Evolutionary conservation across 441 rosid species (phyloP).

Genomic region (Erysimum cheiri): DNA sequence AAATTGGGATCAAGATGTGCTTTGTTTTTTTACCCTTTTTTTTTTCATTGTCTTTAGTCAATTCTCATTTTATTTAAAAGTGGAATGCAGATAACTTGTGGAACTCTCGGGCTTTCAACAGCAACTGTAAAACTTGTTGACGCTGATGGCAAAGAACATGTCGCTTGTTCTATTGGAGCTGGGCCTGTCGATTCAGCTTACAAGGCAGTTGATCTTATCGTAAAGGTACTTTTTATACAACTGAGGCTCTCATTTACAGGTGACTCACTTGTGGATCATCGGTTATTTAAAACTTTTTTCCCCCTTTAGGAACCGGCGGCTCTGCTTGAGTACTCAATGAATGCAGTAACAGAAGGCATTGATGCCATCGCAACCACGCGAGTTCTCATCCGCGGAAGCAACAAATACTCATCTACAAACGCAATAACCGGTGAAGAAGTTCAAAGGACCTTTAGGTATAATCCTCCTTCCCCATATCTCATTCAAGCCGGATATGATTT

Average conservation of each 20-base stretch:
- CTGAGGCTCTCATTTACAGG: not conserved
- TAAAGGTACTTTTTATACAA: slow-evolving; percentile 55
- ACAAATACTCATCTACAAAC: slow-evolving; percentile 50
- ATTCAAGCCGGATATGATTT: not conserved
- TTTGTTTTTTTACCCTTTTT: not conserved
- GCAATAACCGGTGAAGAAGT: slow-evolving; percentile 64
- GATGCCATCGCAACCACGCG: slow-evolving; percentile 96
- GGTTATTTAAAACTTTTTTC: not conserved
- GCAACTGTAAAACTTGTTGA: slow-evolving; percentile 85
- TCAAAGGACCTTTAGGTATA: slow-evolving; percentile 69
- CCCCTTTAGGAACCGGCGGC: slow-evolving; percentile 61
- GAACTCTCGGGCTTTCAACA: slow-evolving; percentile 89
- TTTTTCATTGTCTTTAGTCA: slow-evolving; percentile 7
- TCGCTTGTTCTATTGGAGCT: slow-evolving; percentile 82
- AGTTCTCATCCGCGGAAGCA: slow-evolving; percentile 74
- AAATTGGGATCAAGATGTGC: slow-evolving; percentile 20
- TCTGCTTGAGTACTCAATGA: slow-evolving; percentile 87
- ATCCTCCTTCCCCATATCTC: not conserved
- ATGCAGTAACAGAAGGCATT: slow-evolving; percentile 86
- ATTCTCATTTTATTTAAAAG: not conserved
- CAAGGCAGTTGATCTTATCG: slow-evolving; percentile 92
- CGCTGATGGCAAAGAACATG: slow-evolving; percentile 68
- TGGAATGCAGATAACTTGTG: slow-evolving; percentile 76
- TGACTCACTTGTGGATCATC: slow-evolving; percentile 5
- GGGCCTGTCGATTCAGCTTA: slow-evolving; percentile 97